Conservation (phyloP, 2,329 filamentous ascomycete genomes). For the Colletotrichum eleusines region DNA sequence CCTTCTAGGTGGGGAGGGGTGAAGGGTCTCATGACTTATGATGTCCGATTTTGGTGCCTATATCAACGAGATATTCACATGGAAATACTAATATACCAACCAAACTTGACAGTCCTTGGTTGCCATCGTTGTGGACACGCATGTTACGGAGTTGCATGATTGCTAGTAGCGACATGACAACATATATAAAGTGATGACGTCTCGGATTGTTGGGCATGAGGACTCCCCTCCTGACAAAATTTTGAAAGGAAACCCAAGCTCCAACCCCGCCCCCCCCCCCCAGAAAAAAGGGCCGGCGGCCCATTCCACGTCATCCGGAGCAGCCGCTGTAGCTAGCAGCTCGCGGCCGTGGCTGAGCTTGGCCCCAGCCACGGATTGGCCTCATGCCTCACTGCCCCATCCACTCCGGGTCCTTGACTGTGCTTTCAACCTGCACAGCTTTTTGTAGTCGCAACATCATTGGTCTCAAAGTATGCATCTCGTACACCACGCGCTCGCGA, state of each 20-base stretch:
- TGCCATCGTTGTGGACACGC: background rate
- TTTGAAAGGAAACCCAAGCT: background rate
- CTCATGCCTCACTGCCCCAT: slow-evolving; percentile 3
- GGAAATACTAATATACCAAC: background rate
- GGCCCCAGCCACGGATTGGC: slow-evolving; percentile 14
- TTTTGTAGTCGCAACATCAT: background rate
- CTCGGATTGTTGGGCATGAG: background rate
- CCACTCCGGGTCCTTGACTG: background rate
- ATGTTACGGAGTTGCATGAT: too few species aligned
- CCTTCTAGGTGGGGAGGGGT: slow-evolving; percentile 23
- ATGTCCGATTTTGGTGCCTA: background rate
- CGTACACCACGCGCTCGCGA: background rate
- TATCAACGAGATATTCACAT: background rate
- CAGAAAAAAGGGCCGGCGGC: too few species aligned
- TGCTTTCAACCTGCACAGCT: background rate
- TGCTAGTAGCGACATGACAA: background rate
- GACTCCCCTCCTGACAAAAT: background rate
- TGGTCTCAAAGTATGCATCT: background rate
- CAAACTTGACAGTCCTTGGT: background rate
- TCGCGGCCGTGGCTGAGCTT: slow-evolving; percentile 17
- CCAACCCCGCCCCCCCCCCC: background rate
- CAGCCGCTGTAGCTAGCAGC: slow-evolving; percentile 21
- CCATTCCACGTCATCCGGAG: slow-evolving; percentile 28
- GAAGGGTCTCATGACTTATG: slow-evolving; percentile 2
- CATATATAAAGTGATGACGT: background rate